Percentiles rank a stretch among this genome's conserved stretches.
phyloP scores from a whole-genome alignment of 2,329 filamentous ascomycete species.

The Metarhizium guizhouense region DNA sequence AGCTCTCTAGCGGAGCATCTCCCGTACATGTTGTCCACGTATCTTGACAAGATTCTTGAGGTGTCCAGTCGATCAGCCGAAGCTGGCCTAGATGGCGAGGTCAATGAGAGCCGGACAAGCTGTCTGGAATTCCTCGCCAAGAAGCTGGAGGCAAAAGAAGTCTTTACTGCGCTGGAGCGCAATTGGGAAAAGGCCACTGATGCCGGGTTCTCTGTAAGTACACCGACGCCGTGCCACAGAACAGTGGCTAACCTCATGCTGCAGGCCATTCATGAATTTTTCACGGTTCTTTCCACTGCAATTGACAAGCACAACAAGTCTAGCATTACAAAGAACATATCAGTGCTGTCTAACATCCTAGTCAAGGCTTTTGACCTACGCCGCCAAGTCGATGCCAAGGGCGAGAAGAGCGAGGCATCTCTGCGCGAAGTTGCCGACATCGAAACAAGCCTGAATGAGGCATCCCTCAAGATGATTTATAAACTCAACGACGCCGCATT shows the following conservation, averaged over 20 bases:
- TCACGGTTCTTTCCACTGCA: conserved; percentile 60
- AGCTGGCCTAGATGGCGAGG: conserved; percentile 49
- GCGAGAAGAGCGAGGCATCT: conserved; percentile 33
- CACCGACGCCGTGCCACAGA: neutral
- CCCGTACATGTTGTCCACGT: conserved; percentile 79
- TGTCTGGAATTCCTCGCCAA: conserved; percentile 69
- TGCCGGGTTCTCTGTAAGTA: conserved; percentile 52
- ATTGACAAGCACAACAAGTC: conserved; percentile 74
- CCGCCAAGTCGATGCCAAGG: conserved; percentile 40
- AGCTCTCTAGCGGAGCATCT: conserved; percentile 72
- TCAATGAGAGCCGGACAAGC: conserved; percentile 54
- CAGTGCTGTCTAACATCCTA: conserved; percentile 57
- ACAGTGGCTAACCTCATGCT: conserved; percentile 19
- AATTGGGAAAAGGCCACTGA: conserved; percentile 61
- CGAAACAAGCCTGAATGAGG: conserved; percentile 58
- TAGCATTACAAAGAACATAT: conserved; percentile 65
- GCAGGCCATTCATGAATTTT: conserved; percentile 57
- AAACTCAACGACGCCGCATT: conserved; percentile 94
- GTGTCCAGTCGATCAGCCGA: conserved; percentile 66
- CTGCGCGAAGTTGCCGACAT: conserved; percentile 45
- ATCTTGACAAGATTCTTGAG: conserved; percentile 62
- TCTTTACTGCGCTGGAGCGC: conserved; percentile 62
- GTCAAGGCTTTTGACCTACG: conserved; percentile 56
- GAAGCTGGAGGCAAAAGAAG: conserved; percentile 66
- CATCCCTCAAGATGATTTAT: conserved; percentile 82